Conservation (phyloP, 768 basidiomycete genomes). For the Steccherinum ochraceum region DNA sequence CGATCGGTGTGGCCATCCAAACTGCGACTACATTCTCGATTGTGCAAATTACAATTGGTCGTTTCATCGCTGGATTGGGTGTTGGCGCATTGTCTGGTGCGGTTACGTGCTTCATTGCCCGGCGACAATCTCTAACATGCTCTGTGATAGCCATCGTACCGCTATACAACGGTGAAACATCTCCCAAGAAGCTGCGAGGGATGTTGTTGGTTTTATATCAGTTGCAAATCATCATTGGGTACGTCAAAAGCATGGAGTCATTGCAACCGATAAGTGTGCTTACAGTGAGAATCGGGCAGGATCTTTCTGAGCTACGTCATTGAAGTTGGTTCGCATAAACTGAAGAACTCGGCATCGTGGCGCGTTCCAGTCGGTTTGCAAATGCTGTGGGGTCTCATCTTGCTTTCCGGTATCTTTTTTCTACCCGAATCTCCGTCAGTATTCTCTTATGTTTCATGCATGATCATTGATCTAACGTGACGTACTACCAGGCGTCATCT, state of each 20-base stretch:
- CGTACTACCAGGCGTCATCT: constrained; percentile 50
- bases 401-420: constrained; percentile 68
- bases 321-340: constrained; percentile 56
- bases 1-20: constrained; percentile 61
- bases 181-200: constrained; percentile 70
- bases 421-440: constrained; percentile 73
- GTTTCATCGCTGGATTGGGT: constrained; percentile 70
- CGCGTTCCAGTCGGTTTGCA: constrained; percentile 71
- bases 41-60: constrained; percentile 65
- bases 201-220: constrained; percentile 70
- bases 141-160: constrained; percentile 19
- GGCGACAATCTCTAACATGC: neutral
- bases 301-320: constrained; percentile 68
- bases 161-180: constrained; percentile 73
- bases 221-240: constrained; percentile 72
- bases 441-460: no score
- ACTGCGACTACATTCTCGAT: constrained; percentile 57
- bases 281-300: constrained; percentile 26
- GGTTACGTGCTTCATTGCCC: neutral
- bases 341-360: constrained; percentile 62
- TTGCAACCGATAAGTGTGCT: no score
- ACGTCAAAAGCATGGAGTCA: constrained; percentile 9
- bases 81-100: constrained; percentile 71
- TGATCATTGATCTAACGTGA: neutral
- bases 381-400: constrained; percentile 58